phyloP scores from a whole-genome alignment of 352 stramenopile genomes.

The Phytophthora vignae region DNA sequence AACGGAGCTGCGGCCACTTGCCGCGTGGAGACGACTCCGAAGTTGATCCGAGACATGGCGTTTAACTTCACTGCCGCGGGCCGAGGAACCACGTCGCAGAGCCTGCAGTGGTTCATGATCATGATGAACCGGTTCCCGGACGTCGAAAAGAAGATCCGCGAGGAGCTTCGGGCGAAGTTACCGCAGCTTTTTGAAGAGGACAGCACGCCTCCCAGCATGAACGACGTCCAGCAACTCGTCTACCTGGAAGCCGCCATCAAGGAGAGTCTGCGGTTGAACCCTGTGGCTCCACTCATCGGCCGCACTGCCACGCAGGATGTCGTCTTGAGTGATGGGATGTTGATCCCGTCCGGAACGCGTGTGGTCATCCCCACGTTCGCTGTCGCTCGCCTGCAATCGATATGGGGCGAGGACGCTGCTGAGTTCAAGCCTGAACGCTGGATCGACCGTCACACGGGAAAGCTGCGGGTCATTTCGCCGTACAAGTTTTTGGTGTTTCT shows the following conservation, averaged over 20 bases:
- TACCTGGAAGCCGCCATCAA: slow-evolving; percentile 73
- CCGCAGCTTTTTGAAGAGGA: slow-evolving; percentile 41
- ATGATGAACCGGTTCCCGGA: slow-evolving; percentile 72
- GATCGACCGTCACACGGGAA: slow-evolving; percentile 51
- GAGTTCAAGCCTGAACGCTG: slow-evolving; percentile 79
- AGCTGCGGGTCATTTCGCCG: slow-evolving; percentile 50
- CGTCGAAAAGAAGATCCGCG: slow-evolving; percentile 53
- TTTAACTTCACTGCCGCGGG: slow-evolving; percentile 80
- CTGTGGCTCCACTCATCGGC: slow-evolving; percentile 60
- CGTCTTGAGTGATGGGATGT: slow-evolving; percentile 68
- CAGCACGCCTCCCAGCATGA: slow-evolving; percentile 40
- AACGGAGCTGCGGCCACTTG: slow-evolving; percentile 12
- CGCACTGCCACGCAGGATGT: slow-evolving; percentile 59
- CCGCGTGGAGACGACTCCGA: slow-evolving; percentile 33
- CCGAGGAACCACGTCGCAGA: slow-evolving; percentile 73
- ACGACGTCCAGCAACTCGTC: slow-evolving; percentile 56
- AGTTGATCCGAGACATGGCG: slow-evolving; percentile 73
- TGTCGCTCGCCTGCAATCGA: slow-evolving; percentile 54
- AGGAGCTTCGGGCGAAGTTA: slow-evolving; percentile 53
- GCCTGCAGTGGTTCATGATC: slow-evolving; percentile 74
- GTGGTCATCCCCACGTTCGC: slow-evolving; percentile 67
- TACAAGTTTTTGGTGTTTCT: slow-evolving; percentile 80
- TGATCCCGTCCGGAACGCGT: slow-evolving; percentile 53
- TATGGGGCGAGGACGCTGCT: slow-evolving; percentile 71
- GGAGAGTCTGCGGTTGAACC: slow-evolving; percentile 76